These are phyloP conservation scores for Angomonas ambiguus DNA, from an alignment of 208 protist species.

Conservation along the genomic window DNA sequence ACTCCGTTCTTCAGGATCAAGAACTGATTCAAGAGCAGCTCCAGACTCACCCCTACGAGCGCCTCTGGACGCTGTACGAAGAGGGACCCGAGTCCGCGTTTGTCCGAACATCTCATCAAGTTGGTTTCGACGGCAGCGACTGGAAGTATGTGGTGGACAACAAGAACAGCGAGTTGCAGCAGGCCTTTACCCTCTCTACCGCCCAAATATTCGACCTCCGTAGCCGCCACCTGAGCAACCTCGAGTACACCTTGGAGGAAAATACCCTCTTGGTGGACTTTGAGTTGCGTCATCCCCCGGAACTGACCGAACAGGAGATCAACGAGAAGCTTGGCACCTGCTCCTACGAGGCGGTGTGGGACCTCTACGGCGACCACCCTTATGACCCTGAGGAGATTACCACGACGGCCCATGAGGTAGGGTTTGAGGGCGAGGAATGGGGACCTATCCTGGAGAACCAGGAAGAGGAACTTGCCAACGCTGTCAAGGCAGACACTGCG, in stretches of 20 bases:
- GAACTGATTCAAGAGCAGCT: slow-evolving; percentile 44
- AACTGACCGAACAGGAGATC: slow-evolving; percentile 19
- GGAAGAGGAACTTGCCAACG: slow-evolving; percentile 15
- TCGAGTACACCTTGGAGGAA: slow-evolving; percentile 17
- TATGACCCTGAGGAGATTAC: slow-evolving; percentile 23
- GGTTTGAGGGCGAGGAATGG: slow-evolving; percentile 54
- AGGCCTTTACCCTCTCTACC: slow-evolving; percentile 18
- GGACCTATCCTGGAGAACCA: slow-evolving; percentile 20
- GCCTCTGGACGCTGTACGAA: slow-evolving; percentile 50
- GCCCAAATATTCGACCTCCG: slow-evolving; percentile 9
- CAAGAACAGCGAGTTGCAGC: slow-evolving; percentile 17
- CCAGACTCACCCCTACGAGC: slow-evolving; percentile 22
- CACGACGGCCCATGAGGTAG: slow-evolving; percentile 47
- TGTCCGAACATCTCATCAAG: slow-evolving; percentile 40
- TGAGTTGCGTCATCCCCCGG: slow-evolving; percentile 15
- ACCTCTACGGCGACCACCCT: slow-evolving; percentile 41
- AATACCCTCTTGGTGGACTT: slow-evolving; percentile 12
- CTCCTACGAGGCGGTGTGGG: slow-evolving; percentile 39
- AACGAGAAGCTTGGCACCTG: slow-evolving; percentile 20
- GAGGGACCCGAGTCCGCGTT: slow-evolving; percentile 5
- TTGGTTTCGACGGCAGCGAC: slow-evolving; percentile 31
- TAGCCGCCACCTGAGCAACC: slow-evolving; percentile 15
- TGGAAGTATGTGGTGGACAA: slow-evolving; percentile 37
- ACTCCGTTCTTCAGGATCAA: slow-evolving; percentile 28
- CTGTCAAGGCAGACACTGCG: slow-evolving; percentile 23